phyloP scores from a whole-genome alignment of 768 basidiomycete genomes.

The Rhodotorula toruloides region DNA sequence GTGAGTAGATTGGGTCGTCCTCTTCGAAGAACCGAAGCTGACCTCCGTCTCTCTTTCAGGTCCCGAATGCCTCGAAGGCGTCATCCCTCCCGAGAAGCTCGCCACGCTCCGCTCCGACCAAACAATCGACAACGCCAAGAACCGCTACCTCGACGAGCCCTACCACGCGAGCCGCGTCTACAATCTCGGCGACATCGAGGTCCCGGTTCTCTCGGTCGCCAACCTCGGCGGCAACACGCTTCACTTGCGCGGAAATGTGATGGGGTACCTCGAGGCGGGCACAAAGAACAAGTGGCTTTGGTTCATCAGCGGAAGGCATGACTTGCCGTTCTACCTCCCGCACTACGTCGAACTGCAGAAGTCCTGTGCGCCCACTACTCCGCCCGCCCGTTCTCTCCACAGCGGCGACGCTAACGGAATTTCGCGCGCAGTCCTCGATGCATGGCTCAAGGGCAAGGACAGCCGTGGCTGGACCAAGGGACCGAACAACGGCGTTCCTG shows the following conservation, averaged over 20 bases:
- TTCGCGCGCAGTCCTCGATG: conserved; percentile 28
- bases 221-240: conserved; percentile 42
- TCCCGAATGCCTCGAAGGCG: conserved; percentile 32
- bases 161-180: conserved; percentile 37
- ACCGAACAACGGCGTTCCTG: conserved; percentile 37
- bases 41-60: neutral
- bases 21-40: neutral
- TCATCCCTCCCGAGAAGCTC: conserved; percentile 33
- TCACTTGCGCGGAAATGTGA: conserved; percentile 42
- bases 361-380: conserved; percentile 19
- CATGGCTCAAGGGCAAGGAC: conserved; percentile 41
- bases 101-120: conserved; percentile 36
- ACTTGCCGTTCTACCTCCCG: conserved; percentile 42
- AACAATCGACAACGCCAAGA: conserved; percentile 36
- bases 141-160: conserved; percentile 40
- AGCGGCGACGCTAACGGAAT: neutral
- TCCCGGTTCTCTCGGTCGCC: conserved; percentile 41
- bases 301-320: conserved; percentile 43
- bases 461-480: conserved; percentile 32
- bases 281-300: conserved; percentile 43
- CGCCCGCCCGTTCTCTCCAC: neutral
- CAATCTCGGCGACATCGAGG: conserved; percentile 41
- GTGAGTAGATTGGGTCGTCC: neutral
- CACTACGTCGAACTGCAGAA: conserved; percentile 41
- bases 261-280: conserved; percentile 41